A percentile compares a stretch with the other conserved stretches of the same genome.
These are phyloP conservation scores for Moesziomyces globuligerus DNA, from an alignment of 1,284 basidiomycete species.

Conservation along the genomic window DNA sequence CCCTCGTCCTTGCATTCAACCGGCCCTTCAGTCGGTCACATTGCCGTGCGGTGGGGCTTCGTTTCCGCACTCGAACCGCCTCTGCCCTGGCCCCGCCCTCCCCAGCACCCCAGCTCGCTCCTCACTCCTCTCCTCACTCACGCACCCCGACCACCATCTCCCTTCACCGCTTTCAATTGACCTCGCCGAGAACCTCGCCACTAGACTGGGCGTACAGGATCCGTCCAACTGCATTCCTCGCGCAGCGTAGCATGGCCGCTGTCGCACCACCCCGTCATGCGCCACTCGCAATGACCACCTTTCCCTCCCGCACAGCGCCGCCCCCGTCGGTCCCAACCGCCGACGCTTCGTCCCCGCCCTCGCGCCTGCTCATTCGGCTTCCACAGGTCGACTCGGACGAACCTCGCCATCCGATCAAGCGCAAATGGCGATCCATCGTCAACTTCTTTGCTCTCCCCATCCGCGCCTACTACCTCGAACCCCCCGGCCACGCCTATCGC, in stretches of 20 bases:
- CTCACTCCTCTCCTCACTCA: too few relatives aligned
- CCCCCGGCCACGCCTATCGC: conserved; percentile 26
- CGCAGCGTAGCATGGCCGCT: neutral
- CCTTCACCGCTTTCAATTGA: neutral
- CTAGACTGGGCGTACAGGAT: neutral
- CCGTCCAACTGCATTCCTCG: neutral
- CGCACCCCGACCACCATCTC: neutral
- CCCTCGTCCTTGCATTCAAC: neutral
- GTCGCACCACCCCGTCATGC: neutral
- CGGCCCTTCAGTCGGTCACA: too few relatives aligned
- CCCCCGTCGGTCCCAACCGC: neutral
- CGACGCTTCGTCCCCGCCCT: neutral
- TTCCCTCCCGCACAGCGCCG: neutral
- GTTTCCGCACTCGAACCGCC: too few relatives aligned
- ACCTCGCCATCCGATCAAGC: conserved; percentile 27
- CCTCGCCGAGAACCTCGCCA: neutral
- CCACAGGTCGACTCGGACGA: neutral
- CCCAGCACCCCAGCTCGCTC: too few relatives aligned
- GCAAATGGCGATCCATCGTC: conserved; percentile 43
- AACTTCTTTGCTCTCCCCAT: conserved; percentile 52
- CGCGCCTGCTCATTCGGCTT: conserved; percentile 13
- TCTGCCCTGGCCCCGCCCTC: too few relatives aligned
- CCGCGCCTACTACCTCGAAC: conserved; percentile 44
- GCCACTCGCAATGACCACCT: neutral
- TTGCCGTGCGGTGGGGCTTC: too few relatives aligned